Base-by-base conservation (phyloP, 78 protist species). In the Dictyostelium citrinum region DNA sequence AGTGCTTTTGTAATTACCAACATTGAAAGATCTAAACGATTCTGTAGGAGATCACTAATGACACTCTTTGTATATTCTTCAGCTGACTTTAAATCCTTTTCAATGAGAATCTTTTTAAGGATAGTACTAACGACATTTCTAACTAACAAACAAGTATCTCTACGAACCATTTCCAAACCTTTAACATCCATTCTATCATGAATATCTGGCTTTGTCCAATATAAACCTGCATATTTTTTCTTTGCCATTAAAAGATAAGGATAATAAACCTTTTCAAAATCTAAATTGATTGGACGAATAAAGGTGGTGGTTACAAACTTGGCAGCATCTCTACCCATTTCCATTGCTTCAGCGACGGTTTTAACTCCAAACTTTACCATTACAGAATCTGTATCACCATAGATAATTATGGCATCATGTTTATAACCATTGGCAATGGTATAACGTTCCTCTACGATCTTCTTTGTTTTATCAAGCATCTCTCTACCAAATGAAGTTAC, bases 361-460 rank as follows among this genome's bases (percentile, higher is more conserved):
- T 31, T 5, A 24, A 76, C 58, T 45, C 98, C 99, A 82, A 99
- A 99, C 76, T 96, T 97, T 84, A 99, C 96, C 99, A 99, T 99
- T 39, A 99, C 99, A 0, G 99, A 99, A 92, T 99, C 99, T 8
- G 99, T 99, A 90, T 99, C 99, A 27, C 99, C 99, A 93, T 99
- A 99, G 16, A 99, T 77, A 41, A 99, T 99, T 8, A 24, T 24
- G 0, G 99, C 97, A 81, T 97, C 98, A 39, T 84, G 95, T 64
- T 39, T 35, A 90, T 96, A 98, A 14, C 99, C 99, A 79, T 99
- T 98, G 24, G 90, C 96, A n/a, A 72, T 49, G 16, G 85, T 90
- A 93, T 96, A 99, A 12, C 31, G 71, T 7, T 4, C 81, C 76
- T 98, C 99, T 35, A 99, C 99, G 45, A 68, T 55, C 90, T 88